Evolutionary conservation across 1,284 basidiomycete species (phyloP).

Genomic region (Rhodotorula glutinis): DNA sequence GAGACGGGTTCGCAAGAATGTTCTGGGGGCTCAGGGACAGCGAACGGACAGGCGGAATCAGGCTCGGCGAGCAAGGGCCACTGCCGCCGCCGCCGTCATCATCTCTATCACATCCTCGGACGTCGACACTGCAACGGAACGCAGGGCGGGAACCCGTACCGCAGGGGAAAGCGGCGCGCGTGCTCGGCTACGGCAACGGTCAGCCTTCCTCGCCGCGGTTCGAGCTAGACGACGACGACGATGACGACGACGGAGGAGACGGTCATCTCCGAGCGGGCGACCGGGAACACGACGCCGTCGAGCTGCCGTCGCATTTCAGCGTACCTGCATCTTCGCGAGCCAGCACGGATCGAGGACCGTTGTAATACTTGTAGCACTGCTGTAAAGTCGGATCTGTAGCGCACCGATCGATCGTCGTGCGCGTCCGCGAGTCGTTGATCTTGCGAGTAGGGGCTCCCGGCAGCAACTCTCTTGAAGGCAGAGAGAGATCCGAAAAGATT

Average conservation of each 20-base stretch:
- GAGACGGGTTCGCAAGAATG: conserved; percentile 16
- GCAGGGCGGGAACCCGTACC: too few relatives aligned
- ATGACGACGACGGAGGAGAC: conserved; percentile 6
- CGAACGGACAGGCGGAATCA: conserved; percentile 21
- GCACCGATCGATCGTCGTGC: too few relatives aligned
- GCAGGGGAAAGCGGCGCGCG: neutral
- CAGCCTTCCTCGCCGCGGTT: conserved; percentile 3
- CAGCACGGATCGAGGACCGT: too few relatives aligned
- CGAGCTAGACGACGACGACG: conserved; percentile 7
- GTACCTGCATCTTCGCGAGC: too few relatives aligned
- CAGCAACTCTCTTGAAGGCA: neutral
- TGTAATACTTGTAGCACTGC: neutral
- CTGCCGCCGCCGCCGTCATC: neutral
- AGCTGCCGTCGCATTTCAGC: too few relatives aligned
- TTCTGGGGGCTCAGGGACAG: conserved; percentile 22
- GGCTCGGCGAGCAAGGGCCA: conserved; percentile 4
- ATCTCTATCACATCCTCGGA: neutral
- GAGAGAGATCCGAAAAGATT: neutral
- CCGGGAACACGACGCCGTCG: too few relatives aligned
- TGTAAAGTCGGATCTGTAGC: too few relatives aligned
- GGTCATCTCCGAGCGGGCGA: neutral
- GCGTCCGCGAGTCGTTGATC: too few relatives aligned
- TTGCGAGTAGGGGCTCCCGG: too few relatives aligned
- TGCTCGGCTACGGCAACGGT: neutral
- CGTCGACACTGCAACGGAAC: neutral